These are phyloP conservation scores for Dothidotthia symphoricarpi DNA, from an alignment of 2,329 filamentous ascomycete genomes.

Conservation along the genomic window DNA sequence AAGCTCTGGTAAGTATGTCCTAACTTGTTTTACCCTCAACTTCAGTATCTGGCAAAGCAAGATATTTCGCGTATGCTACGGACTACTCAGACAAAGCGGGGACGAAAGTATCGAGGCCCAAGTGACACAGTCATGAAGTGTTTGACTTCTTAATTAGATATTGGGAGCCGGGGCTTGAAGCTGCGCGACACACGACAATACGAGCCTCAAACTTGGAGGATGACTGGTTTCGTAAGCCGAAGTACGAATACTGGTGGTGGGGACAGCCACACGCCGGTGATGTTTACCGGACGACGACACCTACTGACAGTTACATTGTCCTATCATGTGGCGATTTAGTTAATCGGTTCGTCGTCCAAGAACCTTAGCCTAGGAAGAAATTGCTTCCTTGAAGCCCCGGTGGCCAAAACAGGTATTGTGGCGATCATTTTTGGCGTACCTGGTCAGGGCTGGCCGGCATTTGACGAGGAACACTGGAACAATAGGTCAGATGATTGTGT, in stretches of 20 bases:
- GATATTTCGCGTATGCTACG: conserved; percentile 3
- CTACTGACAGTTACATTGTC: background rate
- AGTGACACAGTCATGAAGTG: conserved; percentile 16
- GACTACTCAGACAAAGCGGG: conserved; percentile 7
- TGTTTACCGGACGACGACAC: background rate
- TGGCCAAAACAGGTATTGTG: conserved; percentile 7
- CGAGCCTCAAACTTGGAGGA: background rate
- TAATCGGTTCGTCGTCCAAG: conserved; percentile 2
- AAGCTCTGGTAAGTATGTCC: too few species aligned
- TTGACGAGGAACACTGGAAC: conserved; percentile 11
- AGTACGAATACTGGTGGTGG: background rate
- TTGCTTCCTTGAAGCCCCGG: conserved; percentile 1
- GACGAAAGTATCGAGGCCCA: conserved; percentile 9
- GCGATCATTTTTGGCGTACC: background rate
- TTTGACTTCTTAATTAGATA: conserved; percentile 31
- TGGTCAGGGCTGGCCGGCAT: conserved; percentile 8
- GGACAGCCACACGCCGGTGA: conserved; percentile 1
- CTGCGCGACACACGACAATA: conserved; percentile 3
- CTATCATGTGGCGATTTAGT: background rate
- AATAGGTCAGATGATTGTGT: conserved; percentile 12
- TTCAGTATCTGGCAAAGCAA: too few species aligned
- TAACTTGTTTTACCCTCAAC: too few species aligned
- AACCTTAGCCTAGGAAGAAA: conserved; percentile 3
- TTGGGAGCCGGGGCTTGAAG: conserved; percentile 19
- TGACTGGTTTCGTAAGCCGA: background rate